A percentile compares a stretch with the other conserved stretches of the same genome.
These are phyloP conservation scores for Alnus rubra DNA, from an alignment of 306 rosid species.

Conservation along the genomic window DNA sequence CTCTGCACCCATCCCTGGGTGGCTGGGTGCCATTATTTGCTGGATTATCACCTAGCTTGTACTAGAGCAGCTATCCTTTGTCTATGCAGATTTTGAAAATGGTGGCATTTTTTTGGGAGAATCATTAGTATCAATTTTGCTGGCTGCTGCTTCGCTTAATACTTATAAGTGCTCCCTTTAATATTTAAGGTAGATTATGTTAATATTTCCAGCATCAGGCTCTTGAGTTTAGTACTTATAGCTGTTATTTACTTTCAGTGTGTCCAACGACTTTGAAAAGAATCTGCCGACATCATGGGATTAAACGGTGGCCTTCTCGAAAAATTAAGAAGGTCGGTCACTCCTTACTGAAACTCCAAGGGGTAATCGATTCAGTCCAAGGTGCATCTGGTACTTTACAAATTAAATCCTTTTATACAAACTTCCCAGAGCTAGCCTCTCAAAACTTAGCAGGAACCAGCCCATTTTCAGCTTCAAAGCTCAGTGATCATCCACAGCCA, in stretches of 20 bases:
- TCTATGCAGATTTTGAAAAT: background rate
- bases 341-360: constrained; percentile 88
- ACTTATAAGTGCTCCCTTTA: background rate
- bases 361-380: constrained; percentile 84
- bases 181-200: constrained; percentile 5
- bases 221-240: constrained; percentile 17
- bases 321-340: constrained; percentile 97
- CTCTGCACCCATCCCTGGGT: background rate
- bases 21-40: background rate
- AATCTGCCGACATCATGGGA: constrained; percentile 94
- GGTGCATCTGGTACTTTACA: constrained; percentile 86
- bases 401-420: constrained; percentile 77
- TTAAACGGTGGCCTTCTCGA: constrained; percentile 97
- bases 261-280: constrained; percentile 95
- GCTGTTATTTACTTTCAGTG: constrained; percentile 45
- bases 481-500: constrained; percentile 41
- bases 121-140: background rate
- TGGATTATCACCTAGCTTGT: too few species aligned
- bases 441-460: constrained; percentile 56
- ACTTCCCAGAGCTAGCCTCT: constrained; percentile 75
- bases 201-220: constrained; percentile 18
- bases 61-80: background rate
- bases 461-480: constrained; percentile 56
- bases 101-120: background rate
- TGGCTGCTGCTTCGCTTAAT: background rate